Percentiles rank a stretch among this genome's conserved stretches.
These are phyloP conservation scores for Plasmodium relictum DNA, from an alignment of 169 alveolate species.

Conservation along the genomic window DNA sequence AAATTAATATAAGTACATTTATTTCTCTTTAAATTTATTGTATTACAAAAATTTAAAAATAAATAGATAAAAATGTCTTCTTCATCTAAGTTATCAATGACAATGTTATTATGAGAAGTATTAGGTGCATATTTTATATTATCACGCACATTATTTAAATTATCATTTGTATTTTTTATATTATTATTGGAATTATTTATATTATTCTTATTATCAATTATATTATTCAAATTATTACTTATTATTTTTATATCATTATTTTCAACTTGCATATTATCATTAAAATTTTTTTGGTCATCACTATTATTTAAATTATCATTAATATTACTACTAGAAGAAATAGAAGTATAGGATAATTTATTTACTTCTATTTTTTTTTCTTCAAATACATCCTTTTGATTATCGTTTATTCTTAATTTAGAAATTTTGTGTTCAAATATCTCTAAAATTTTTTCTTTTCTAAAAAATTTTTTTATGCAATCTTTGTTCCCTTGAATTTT, in stretches of 20 bases:
- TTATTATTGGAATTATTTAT: neutral
- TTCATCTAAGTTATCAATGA: slow-evolving; percentile 49
- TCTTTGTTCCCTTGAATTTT: slow-evolving; percentile 1
- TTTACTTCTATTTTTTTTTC: neutral
- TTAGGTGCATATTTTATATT: neutral
- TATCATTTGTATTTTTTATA: neutral
- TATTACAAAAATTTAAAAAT: slow-evolving; percentile 51
- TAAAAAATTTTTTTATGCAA: slow-evolving; percentile 21
- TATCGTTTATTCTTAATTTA: neutral
- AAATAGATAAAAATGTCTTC: slow-evolving; percentile 55
- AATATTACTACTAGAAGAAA: too few relatives aligned
- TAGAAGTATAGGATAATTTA: too few relatives aligned
- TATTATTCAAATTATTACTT: neutral
- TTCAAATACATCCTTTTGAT: neutral
- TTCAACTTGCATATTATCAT: neutral
- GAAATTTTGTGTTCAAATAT: neutral
- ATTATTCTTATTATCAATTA: neutral
- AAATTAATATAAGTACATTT: neutral
- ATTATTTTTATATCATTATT: neutral
- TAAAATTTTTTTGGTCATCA: neutral
- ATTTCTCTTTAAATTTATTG: slow-evolving; percentile 19
- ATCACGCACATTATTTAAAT: neutral
- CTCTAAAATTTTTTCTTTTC: neutral
- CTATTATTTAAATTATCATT: too few relatives aligned
- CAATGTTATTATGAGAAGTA: neutral